A percentile compares a stretch with the other conserved stretches of the same genome.
Conservation (phyloP, 352 stramenopile genomes). For the Thraustochytrium sp. region DNA sequence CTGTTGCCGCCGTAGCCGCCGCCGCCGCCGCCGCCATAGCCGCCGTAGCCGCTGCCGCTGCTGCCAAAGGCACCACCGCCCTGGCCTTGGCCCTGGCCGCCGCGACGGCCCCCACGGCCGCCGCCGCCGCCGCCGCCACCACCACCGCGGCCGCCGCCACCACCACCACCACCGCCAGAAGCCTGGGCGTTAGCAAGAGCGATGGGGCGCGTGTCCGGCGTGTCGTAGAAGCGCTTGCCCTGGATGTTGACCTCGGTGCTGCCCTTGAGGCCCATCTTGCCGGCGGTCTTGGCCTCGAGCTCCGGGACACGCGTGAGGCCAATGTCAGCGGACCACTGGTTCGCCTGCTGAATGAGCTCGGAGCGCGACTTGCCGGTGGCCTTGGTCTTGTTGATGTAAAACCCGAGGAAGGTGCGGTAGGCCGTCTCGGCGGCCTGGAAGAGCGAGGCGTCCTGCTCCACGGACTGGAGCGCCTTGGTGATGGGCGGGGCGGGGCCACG, state of each 20-base stretch:
- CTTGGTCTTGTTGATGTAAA: slow-evolving; percentile 81
- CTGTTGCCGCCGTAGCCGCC: slow-evolving; percentile 51
- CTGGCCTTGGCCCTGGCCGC: slow-evolving; percentile 44
- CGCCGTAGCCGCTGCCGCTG: slow-evolving; percentile 35
- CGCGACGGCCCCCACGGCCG: background rate
- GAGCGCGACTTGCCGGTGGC: slow-evolving; percentile 57
- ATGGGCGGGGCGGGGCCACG: background rate
- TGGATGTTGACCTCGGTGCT: slow-evolving; percentile 59
- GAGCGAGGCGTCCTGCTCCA: slow-evolving; percentile 57
- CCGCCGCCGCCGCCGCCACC: background rate
- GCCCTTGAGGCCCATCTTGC: slow-evolving; percentile 77
- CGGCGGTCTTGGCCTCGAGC: slow-evolving; percentile 66
- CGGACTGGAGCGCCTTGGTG: background rate
- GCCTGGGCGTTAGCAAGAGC: slow-evolving; percentile 46
- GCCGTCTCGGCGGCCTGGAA: slow-evolving; percentile 71
- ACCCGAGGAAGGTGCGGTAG: slow-evolving; percentile 89
- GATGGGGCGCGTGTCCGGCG: slow-evolving; percentile 6
- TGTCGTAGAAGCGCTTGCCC: slow-evolving; percentile 7
- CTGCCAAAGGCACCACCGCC: slow-evolving; percentile 51
- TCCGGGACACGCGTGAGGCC: slow-evolving; percentile 64
- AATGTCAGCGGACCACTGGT: slow-evolving; percentile 60
- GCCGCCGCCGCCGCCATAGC: slow-evolving; percentile 47
- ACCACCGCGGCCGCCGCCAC: background rate
- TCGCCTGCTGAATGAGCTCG: slow-evolving; percentile 67
- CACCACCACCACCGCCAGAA: background rate